A percentile compares a stretch with the other conserved stretches of the same genome.
Conservation (phyloP, 306 rosid genomes). For the Sindora glabra region DNA sequence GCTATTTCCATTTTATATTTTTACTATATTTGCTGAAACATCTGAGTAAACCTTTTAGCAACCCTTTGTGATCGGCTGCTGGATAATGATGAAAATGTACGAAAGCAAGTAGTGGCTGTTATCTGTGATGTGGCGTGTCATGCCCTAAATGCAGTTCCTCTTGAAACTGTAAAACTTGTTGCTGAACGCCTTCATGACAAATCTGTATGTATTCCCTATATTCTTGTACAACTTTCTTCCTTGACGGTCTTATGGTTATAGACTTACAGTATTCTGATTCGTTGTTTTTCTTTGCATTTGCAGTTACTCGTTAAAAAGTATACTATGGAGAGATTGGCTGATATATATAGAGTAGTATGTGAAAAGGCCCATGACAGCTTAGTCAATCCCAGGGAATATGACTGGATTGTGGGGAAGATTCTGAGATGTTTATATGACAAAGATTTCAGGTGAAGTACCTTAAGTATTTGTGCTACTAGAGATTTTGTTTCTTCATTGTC, state of each 20-base stretch:
- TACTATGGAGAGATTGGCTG: slow-evolving; percentile 89
- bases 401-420: slow-evolving; percentile 94
- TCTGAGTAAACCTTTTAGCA: slow-evolving; percentile 46
- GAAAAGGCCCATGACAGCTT: slow-evolving; percentile 44
- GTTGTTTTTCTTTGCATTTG: slow-evolving; percentile 24
- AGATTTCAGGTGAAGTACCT: slow-evolving; percentile 76
- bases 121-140: slow-evolving; percentile 83
- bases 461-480: slow-evolving; percentile 2
- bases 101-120: slow-evolving; percentile 95
- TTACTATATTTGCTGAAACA: slow-evolving; percentile 23
- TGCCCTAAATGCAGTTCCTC: slow-evolving; percentile 52
- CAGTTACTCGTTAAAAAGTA: slow-evolving; percentile 91
- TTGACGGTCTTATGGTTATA: slow-evolving; percentile 1
- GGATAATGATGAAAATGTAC: slow-evolving; percentile 92
- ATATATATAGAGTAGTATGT: slow-evolving; percentile 62
- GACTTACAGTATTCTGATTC: slow-evolving; percentile 14
- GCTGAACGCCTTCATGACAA: slow-evolving; percentile 97
- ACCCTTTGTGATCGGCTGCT: slow-evolving; percentile 89
- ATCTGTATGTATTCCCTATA: slow-evolving; percentile 56
- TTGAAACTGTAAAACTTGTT: slow-evolving; percentile 80
- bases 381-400: slow-evolving; percentile 40
- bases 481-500: background rate
- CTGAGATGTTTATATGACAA: slow-evolving; percentile 88
- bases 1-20: background rate
- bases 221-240: background rate